Evolutionary conservation across 164 flowering plant species (phyloP), one percentile per base, ranked within the genome.

Genomic region (Aristolochia contorta): DNA sequence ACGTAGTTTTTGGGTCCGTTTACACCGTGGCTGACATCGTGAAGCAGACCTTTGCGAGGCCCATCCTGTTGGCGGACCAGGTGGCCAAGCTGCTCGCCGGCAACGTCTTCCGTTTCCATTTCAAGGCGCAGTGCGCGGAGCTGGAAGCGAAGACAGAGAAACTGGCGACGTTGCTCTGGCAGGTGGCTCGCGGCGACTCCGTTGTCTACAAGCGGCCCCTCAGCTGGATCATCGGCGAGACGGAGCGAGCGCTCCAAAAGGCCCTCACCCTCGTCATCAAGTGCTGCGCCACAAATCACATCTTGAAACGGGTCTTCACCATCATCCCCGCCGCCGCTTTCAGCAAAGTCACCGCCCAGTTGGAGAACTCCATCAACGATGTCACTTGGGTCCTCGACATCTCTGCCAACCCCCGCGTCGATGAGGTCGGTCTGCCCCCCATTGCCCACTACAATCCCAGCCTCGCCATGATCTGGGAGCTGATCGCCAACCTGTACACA

Each of bases 381-480:
- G 83, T 91, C 4, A 76, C 91, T 5, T 91, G 97, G 97, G 84
- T 91, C 0, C 71, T 91, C n/a, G 93, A 82, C 4, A 84, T 92
- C 3, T 68, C 85, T 47, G 95, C 95, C 9, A 92, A 87, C 0
- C 91, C 93, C 4, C 67, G n/a, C n/a, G n/a, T n/a, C n/a, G n/a
- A n/a, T n/a, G n/a, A n/a, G n/a, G n/a, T n/a, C n/a, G n/a, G n/a
- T n/a, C n/a, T n/a, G n/a, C n/a, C n/a, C n/a, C n/a, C n/a, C n/a
- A n/a, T n/a, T n/a, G n/a, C n/a, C n/a, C n/a, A n/a, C n/a, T n/a
- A n/a, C n/a, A n/a, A n/a, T n/a, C n/a, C n/a, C n/a, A n/a, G n/a
- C n/a, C n/a, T n/a, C n/a, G n/a, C n/a, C n/a, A n/a, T n/a, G n/a
- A n/a, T n/a, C n/a, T n/a, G n/a, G n/a, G n/a, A n/a, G n/a, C n/a